A percentile compares a stretch with the other conserved stretches of the same genome.
These are phyloP conservation scores for Coemansia brasiliensis DNA, from an alignment of 192 early-diverging fungal species.

Conservation along the genomic window DNA sequence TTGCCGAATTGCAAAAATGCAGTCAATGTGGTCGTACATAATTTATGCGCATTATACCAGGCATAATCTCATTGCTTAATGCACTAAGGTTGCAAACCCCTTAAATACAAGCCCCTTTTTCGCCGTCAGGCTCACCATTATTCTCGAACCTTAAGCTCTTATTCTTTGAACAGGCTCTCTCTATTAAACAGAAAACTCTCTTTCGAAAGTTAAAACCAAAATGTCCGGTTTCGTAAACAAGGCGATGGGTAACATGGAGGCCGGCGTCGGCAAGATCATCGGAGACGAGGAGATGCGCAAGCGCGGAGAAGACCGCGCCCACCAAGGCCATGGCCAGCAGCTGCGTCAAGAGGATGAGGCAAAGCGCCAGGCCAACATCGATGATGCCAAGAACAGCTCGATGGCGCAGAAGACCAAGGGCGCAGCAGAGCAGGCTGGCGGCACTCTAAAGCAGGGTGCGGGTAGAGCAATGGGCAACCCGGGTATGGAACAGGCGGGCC, in stretches of 20 bases:
- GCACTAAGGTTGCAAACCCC: too few species aligned
- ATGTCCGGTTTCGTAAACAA: conserved; percentile 10
- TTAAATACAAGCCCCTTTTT: too few species aligned
- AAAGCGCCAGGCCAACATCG: not conserved
- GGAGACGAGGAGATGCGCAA: conserved; percentile 7
- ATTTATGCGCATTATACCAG: too few species aligned
- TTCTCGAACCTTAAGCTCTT: too few species aligned
- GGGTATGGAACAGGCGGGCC: not conserved
- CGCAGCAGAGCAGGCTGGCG: not conserved
- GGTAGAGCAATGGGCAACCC: not conserved
- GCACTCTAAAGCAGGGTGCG: not conserved
- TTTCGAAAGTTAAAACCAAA: not conserved
- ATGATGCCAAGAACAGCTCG: conserved; percentile 11
- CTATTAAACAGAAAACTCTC: too few species aligned
- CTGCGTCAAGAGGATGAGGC: not conserved
- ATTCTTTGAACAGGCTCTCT: too few species aligned
- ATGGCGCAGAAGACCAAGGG: conserved; percentile 7
- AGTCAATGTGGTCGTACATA: too few species aligned
- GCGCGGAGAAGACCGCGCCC: conserved; percentile 1
- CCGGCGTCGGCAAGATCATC: conserved; percentile 1
- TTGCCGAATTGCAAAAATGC: too few species aligned
- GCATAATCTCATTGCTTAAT: too few species aligned
- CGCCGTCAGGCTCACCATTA: too few species aligned
- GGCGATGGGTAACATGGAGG: conserved; percentile 1
- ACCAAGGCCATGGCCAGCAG: conserved; percentile 4